Conservation (phyloP, 306 rosid species). For the Prunus armeniaca region DNA sequence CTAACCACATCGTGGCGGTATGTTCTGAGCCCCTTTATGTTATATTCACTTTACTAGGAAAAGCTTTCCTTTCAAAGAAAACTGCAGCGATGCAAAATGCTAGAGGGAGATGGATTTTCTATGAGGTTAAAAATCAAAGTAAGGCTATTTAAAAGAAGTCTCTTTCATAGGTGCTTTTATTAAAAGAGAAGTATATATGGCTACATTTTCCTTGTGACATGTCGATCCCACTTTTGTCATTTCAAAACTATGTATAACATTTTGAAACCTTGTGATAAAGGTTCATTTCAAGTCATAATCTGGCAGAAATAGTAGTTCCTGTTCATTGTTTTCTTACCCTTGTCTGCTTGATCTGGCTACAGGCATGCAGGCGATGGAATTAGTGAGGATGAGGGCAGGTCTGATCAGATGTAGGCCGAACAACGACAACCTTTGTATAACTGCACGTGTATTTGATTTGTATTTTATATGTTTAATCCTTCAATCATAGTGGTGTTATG, state of each 20-base stretch:
- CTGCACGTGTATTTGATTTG: constrained; percentile 47
- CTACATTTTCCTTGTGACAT: background rate
- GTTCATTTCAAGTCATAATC: background rate
- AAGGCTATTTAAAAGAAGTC: background rate
- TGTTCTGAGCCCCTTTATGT: constrained; percentile 30
- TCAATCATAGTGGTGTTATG: constrained; percentile 30
- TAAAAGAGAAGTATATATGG: background rate
- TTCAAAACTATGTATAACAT: background rate
- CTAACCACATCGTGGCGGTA: constrained; percentile 98
- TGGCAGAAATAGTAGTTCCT: background rate
- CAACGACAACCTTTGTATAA: constrained; percentile 17
- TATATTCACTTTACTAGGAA: background rate
- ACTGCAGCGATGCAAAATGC: background rate
- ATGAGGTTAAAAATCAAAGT: background rate
- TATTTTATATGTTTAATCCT: constrained; percentile 23
- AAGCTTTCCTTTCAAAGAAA: background rate
- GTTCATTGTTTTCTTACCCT: background rate
- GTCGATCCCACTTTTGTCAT: background rate
- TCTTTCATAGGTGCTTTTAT: background rate
- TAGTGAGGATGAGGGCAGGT: constrained; percentile 70
- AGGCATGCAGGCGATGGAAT: constrained; percentile 85
- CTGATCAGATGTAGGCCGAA: constrained; percentile 67
- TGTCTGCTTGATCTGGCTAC: constrained; percentile 15
- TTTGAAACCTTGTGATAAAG: background rate
- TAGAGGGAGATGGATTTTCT: background rate